Percentiles rank a stretch among this genome's conserved stretches.
Evolutionary conservation across 139 green algal genomes (phyloP).

Genomic region (Desmodesmus armatus): DNA sequence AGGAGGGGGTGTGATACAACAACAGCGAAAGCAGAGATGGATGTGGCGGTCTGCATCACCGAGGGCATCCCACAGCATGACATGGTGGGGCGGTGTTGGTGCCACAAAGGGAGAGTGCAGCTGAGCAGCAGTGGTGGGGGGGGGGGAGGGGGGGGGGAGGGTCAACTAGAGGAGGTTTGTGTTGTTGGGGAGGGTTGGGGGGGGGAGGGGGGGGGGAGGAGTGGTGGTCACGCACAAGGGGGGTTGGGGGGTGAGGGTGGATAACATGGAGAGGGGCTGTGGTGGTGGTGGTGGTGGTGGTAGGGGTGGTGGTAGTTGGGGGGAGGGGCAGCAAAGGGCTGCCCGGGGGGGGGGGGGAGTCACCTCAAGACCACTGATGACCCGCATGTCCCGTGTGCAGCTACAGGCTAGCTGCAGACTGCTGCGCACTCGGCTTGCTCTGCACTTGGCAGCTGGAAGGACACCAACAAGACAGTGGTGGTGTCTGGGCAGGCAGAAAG

Average conservation of each 20-base stretch:
- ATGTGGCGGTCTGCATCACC: constrained; percentile 99
- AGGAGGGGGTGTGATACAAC: too few species aligned
- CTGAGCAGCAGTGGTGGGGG: neutral
- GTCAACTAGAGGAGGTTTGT: neutral
- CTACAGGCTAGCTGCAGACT: neutral
- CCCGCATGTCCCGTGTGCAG: neutral
- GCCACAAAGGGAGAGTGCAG: neutral
- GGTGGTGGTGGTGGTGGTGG: neutral
- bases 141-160: neutral
- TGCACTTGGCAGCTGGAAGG: neutral
- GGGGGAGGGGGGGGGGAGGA: too few species aligned
- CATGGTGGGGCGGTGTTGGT: too few species aligned
- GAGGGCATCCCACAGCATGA: constrained; percentile 99
- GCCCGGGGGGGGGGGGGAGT: too few species aligned
- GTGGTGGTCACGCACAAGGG: too few species aligned
- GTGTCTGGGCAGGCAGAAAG: too few species aligned
- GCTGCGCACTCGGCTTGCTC: neutral
- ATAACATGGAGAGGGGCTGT: too few species aligned
- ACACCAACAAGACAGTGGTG: too few species aligned
- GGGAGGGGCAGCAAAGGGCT: too few species aligned
- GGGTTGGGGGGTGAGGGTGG: too few species aligned
- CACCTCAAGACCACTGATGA: too few species aligned
- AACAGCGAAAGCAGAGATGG: constrained; percentile 93
- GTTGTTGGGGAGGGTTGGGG: too few species aligned
- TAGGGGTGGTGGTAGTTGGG: neutral